These are phyloP conservation scores for Kodamaea derodonti DNA, from an alignment of 1,139 yeast species.

Conservation along the genomic window DNA sequence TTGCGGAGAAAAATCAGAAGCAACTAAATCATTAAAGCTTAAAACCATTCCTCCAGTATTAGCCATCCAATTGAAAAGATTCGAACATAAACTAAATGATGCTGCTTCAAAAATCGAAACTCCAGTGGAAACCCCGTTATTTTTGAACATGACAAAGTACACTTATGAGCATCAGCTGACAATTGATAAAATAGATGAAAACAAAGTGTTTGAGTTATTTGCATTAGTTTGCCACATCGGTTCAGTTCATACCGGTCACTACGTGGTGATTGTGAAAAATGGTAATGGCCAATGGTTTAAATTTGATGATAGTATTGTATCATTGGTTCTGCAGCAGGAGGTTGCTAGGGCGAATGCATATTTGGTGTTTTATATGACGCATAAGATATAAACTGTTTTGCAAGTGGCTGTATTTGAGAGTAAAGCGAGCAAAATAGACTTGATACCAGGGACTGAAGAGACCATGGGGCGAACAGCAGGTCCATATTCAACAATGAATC, in stretches of 20 bases:
- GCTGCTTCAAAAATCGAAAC: constrained; percentile 73
- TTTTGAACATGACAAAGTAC: constrained; percentile 66
- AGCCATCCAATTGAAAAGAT: constrained; percentile 81
- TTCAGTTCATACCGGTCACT: constrained; percentile 92
- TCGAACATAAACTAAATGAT: constrained; percentile 66
- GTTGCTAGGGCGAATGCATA: constrained; percentile 74
- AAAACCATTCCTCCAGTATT: constrained; percentile 72
- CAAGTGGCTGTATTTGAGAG: not conserved
- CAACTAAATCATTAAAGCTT: constrained; percentile 66
- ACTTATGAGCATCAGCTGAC: constrained; percentile 30
- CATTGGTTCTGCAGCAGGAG: constrained; percentile 57
- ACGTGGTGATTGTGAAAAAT: constrained; percentile 72
- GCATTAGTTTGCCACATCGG: constrained; percentile 90
- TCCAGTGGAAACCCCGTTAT: constrained; percentile 67
- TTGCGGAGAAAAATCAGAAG: constrained; percentile 61
- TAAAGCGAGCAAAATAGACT: too few species aligned
- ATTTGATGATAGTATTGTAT: constrained; percentile 88
- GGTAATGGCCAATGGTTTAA: constrained; percentile 78
- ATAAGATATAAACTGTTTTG: constrained; percentile 20
- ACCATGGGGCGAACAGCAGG: too few species aligned
- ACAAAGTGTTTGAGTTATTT: constrained; percentile 67
- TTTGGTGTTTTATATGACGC: constrained; percentile 71
- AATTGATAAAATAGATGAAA: constrained; percentile 17
- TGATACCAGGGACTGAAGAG: too few species aligned
- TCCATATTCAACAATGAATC: too few species aligned